phyloP scores from a whole-genome alignment of 2,329 filamentous ascomycete genomes.

The Colletotrichum eleusines region DNA sequence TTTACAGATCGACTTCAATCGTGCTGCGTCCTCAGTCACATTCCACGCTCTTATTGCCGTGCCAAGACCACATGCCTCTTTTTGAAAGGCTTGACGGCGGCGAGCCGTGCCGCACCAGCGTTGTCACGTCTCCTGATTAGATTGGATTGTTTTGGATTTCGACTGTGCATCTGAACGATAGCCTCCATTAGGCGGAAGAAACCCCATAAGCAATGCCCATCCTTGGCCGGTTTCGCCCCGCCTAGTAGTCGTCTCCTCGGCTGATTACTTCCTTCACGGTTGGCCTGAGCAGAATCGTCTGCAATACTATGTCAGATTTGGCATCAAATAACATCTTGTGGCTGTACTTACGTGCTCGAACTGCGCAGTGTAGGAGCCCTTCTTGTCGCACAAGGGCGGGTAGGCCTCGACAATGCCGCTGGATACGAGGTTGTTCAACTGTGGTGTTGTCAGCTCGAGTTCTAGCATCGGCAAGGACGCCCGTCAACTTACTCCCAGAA shows the following conservation, averaged over 20 bases:
- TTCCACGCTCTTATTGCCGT: neutral
- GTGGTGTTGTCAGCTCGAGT: slow-evolving; percentile 49
- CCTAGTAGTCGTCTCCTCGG: slow-evolving; percentile 85
- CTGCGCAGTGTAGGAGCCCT: slow-evolving; percentile 94
- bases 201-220: slow-evolving; percentile 27
- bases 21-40: neutral
- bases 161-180: slow-evolving; percentile 33
- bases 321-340: neutral
- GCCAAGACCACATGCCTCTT: neutral
- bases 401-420: slow-evolving; percentile 91
- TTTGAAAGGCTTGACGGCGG: neutral
- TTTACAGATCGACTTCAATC: too few relatives aligned
- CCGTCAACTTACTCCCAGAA: slow-evolving; percentile 77
- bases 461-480: slow-evolving; percentile 44
- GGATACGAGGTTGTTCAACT: slow-evolving; percentile 88
- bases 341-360: slow-evolving; percentile 84
- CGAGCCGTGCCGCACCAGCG: neutral
- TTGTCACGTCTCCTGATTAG: neutral
- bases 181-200: slow-evolving; percentile 32
- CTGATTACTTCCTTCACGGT: slow-evolving; percentile 90
- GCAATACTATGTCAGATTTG: slow-evolving; percentile 15
- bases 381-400: slow-evolving; percentile 89
- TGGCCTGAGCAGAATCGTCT: slow-evolving; percentile 83
- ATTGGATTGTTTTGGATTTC: slow-evolving; percentile 30
- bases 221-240: slow-evolving; percentile 21